Base-by-base conservation (phyloP, 2,329 filamentous ascomycete genomes). In the Neoascochyta sp. region DNA sequence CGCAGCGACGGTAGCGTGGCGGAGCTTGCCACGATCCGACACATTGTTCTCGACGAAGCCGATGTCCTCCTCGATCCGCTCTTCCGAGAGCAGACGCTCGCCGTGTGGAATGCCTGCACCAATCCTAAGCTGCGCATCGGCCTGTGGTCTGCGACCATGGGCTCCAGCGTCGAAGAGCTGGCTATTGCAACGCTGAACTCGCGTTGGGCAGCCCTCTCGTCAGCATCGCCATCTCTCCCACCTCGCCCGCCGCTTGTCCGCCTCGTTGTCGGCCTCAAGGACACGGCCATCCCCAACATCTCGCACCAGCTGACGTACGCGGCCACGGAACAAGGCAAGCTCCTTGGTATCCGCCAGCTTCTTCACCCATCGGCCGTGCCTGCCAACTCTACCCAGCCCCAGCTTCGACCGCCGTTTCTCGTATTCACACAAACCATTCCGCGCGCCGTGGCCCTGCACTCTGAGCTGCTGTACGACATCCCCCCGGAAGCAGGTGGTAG, bases 401-500 rank as follows among this genome's bases (percentile, higher is more conserved):
- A 69, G 3, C 71, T 96, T 24, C 80, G 86, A 1, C 87, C 92
- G 0, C 92, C 92, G 0, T 95, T 95, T 65, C 74, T 98, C 5
- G 83, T 98, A 38, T 98, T 98, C 63, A 92, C 90, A 0, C 92
- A 98, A 66, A 95, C 90, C 1, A 95, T 98, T 34, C 83, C 89
- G 29, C 80, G 92, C 48, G 92, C 92, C 1, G 78, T 83, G 17
- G 88, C 92, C 4, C 74, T 98, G 2, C 81, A 94, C 59, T 81
- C 85, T 18, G 92, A 98, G 62, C 75, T 98, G 16, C 81, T 86
- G 40, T 98, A 95, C 66, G 92, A 98, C 57, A 95, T 98, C 24
- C 88, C 92, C 0, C 73, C 83, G 0, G 82, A 88, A 61, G 90
- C 89, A 5, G 89, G 89, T 22, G 89, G 89, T 10, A 80, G 84